A percentile compares a stretch with the other conserved stretches of the same genome.
Conservation (phyloP, 2,329 filamentous ascomycete genomes). For the Botrytis galanthina region DNA sequence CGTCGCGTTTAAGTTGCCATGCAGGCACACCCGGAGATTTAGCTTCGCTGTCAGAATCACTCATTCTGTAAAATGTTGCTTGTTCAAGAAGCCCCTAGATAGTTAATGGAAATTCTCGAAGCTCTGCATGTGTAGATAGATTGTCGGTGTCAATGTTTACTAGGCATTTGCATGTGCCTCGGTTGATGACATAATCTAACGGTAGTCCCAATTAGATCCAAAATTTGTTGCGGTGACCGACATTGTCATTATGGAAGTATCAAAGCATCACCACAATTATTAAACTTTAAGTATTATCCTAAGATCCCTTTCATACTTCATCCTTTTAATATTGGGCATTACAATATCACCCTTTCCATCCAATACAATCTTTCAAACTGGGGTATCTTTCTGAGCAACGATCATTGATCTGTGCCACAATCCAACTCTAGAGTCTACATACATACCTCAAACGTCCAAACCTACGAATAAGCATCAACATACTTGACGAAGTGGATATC, state of each 20-base stretch:
- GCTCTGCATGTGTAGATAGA: neutral
- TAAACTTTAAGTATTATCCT: neutral
- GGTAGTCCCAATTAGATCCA: constrained; percentile 1
- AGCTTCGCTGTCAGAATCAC: constrained; percentile 30
- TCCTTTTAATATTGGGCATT: neutral
- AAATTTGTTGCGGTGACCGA: neutral
- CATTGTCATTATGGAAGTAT: constrained; percentile 4
- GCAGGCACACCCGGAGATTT: constrained; percentile 29
- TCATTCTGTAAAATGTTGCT: constrained; percentile 28
- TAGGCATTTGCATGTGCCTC: constrained; percentile 19
- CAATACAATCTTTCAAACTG: neutral
- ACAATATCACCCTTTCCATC: neutral
- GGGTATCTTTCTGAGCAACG: neutral
- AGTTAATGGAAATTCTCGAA: neutral
- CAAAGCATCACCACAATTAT: constrained; percentile 2
- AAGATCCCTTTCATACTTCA: neutral
- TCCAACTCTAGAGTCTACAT: constrained; percentile 3
- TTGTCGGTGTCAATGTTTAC: constrained; percentile 16
- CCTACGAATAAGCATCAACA: neutral
- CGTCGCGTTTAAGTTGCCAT: constrained; percentile 31
- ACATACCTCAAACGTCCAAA: constrained; percentile 5
- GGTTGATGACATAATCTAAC: constrained; percentile 27
- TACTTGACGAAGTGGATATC: constrained; percentile 13
- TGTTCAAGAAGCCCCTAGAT: constrained; percentile 3
- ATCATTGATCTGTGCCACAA: constrained; percentile 12